These are phyloP conservation scores for Sorghum bicolor DNA, from an alignment of 176 grass and related monocot genomes.

Conservation along the genomic window DNA sequence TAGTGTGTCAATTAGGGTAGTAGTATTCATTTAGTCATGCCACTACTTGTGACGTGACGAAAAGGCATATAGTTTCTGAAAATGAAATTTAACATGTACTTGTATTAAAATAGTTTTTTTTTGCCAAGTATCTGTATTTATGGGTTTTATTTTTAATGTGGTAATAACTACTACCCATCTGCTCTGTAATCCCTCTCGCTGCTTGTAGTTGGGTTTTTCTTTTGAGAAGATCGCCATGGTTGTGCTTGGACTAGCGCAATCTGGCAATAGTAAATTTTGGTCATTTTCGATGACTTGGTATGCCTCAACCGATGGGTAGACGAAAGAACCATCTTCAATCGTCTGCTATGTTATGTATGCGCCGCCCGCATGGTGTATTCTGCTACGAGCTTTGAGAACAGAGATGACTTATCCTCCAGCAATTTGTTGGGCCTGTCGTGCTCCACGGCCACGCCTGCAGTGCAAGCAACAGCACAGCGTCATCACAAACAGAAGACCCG, in stretches of 20 bases:
- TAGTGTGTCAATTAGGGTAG: not conserved
- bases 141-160: not conserved
- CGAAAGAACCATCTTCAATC: not conserved
- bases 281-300: not conserved
- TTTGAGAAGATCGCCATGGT: not conserved
- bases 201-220: not conserved
- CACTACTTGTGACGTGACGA: not conserved
- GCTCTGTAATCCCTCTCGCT: not conserved
- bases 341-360: slow-evolving; percentile 31
- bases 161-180: not conserved
- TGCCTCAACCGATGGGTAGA: not conserved
- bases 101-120: not conserved
- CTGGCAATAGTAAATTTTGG: too few relatives aligned
- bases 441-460: slow-evolving; percentile 42
- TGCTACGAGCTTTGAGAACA: slow-evolving; percentile 69
- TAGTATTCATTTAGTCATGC: not conserved
- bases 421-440: slow-evolving; percentile 48
- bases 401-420: slow-evolving; percentile 51
- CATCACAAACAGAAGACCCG: not conserved
- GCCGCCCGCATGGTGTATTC: slow-evolving; percentile 57
- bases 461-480: slow-evolving; percentile 17
- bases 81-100: not conserved
- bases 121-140: not conserved
- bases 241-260: not conserved
- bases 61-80: not conserved